Evolutionary conservation across 2,329 filamentous ascomycete species (phyloP).

Genomic region (Drechslerella coelobrocha): DNA sequence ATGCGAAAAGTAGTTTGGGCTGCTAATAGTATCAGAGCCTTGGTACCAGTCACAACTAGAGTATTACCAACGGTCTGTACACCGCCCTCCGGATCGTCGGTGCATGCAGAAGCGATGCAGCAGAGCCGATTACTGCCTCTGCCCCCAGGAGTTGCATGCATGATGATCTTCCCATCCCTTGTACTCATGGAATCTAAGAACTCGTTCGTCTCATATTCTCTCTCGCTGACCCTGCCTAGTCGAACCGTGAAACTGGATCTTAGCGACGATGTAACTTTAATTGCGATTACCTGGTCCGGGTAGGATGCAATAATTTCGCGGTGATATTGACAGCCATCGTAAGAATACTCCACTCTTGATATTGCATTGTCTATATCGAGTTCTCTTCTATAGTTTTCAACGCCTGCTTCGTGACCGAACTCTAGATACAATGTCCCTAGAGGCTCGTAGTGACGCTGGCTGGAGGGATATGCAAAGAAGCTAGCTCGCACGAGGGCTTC

Average conservation of each 20-base stretch:
- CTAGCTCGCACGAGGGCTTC: conserved; percentile 59
- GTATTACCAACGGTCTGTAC: conserved; percentile 57
- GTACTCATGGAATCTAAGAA: conserved; percentile 59
- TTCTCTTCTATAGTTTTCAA: conserved; percentile 58
- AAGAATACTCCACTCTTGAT: conserved; percentile 58
- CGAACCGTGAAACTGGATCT: conserved; percentile 53
- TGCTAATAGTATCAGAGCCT: conserved; percentile 58
- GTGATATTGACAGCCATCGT: conserved; percentile 56
- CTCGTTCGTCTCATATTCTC: conserved; percentile 61
- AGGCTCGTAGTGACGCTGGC: conserved; percentile 63
- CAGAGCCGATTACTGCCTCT: conserved; percentile 56
- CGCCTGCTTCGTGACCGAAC: conserved; percentile 57
- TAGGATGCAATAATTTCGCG: conserved; percentile 61
- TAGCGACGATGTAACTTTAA: conserved; percentile 55
- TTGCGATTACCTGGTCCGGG: conserved; percentile 59
- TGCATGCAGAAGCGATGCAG: conserved; percentile 56
- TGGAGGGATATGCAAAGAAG: conserved; percentile 62
- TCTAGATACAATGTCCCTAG: conserved; percentile 59
- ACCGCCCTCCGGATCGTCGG: conserved; percentile 53
- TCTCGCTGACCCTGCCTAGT: conserved; percentile 59
- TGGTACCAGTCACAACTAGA: conserved; percentile 58
- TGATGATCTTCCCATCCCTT: conserved; percentile 56
- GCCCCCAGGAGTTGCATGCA: conserved; percentile 59
- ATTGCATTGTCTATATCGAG: conserved; percentile 59
- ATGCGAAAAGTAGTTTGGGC: conserved; percentile 60